Conservation (phyloP, 1,284 basidiomycete genomes). For the Microbotryum scabiosae region DNA sequence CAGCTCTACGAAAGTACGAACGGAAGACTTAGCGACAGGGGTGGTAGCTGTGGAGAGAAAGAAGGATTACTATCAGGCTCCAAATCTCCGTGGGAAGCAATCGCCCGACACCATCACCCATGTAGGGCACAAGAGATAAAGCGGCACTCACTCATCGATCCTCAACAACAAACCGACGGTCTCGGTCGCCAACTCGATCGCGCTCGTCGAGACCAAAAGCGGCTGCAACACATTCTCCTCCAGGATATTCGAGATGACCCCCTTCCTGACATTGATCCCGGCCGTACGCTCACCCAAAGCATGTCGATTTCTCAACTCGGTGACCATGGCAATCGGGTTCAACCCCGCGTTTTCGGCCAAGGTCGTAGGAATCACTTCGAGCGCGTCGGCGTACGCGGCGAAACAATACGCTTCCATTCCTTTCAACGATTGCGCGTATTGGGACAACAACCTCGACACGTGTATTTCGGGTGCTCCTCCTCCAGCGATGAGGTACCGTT, state of each 20-base stretch:
- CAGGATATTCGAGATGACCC: constrained; percentile 32
- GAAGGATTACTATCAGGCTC: no score
- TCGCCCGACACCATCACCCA: no score
- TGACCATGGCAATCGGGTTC: constrained; percentile 97
- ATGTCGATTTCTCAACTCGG: constrained; percentile 93
- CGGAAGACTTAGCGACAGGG: no score
- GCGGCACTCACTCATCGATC: constrained; percentile 68
- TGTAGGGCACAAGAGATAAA: no score
- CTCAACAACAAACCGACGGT: constrained; percentile 93
- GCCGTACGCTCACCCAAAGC: constrained; percentile 89
- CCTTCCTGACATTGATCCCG: constrained; percentile 94
- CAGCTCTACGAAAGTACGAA: no score
- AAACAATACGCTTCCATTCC: constrained; percentile 99
- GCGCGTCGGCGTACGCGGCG: constrained; percentile 94
- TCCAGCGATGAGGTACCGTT: constrained; percentile 88
- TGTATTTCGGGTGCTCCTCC: constrained; percentile 98
- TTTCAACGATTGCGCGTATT: constrained; percentile 86
- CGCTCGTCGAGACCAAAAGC: constrained; percentile 87
- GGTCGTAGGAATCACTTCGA: constrained; percentile 96
- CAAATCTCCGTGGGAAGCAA: no score
- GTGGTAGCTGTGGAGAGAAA: no score
- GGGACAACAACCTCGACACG: constrained; percentile 84
- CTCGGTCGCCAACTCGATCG: constrained; percentile 90
- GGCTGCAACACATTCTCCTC: constrained; percentile 98
- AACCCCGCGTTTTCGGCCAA: constrained; percentile 97